phyloP scores from a whole-genome alignment of 495 filamentous ascomycete species.

The Paragyromitra xinjiangensis region DNA sequence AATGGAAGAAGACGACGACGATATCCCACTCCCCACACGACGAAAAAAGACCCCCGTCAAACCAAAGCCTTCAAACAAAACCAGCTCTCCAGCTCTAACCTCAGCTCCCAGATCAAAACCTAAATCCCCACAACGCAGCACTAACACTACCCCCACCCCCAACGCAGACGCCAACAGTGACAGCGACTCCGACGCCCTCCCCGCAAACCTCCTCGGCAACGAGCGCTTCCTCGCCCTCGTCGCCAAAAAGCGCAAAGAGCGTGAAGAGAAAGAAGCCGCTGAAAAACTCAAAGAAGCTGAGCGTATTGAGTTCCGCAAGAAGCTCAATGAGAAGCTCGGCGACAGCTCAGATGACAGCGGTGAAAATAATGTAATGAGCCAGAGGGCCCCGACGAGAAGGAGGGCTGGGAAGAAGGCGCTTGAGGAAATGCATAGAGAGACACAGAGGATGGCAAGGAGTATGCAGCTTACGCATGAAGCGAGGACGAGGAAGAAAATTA shows the following conservation, averaged over 20 bases:
- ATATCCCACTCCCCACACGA: conserved; percentile 27
- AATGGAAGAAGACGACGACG: conserved; percentile 18
- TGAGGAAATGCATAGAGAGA: conserved; percentile 91
- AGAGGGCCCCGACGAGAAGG: conserved; percentile 70
- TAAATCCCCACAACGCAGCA: conserved; percentile 20
- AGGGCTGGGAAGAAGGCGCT: conserved; percentile 95
- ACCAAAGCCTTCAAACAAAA: conserved; percentile 4
- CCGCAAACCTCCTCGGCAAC: conserved; percentile 63
- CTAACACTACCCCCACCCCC: background rate
- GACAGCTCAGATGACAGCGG: conserved; percentile 62
- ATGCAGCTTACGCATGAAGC: conserved; percentile 92
- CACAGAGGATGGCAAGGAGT: conserved; percentile 86
- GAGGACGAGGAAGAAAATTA: conserved; percentile 89
- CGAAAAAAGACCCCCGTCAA: conserved; percentile 35
- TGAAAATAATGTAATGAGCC: conserved; percentile 66
- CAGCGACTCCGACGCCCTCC: conserved; percentile 62
- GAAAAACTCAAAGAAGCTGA: conserved; percentile 54
- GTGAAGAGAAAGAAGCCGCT: conserved; percentile 66
- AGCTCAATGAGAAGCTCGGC: conserved; percentile 49
- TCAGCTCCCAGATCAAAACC: conserved; percentile 31
- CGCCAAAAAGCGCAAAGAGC: conserved; percentile 74
- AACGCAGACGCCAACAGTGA: conserved; percentile 61
- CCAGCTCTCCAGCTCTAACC: conserved; percentile 22
- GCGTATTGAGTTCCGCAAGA: conserved; percentile 52
- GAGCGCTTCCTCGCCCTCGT: conserved; percentile 73